Percentiles rank a stretch among this genome's conserved stretches.
phyloP scores from a whole-genome alignment of 2,329 filamentous ascomycete species.

The Hypomyces rosellus region DNA sequence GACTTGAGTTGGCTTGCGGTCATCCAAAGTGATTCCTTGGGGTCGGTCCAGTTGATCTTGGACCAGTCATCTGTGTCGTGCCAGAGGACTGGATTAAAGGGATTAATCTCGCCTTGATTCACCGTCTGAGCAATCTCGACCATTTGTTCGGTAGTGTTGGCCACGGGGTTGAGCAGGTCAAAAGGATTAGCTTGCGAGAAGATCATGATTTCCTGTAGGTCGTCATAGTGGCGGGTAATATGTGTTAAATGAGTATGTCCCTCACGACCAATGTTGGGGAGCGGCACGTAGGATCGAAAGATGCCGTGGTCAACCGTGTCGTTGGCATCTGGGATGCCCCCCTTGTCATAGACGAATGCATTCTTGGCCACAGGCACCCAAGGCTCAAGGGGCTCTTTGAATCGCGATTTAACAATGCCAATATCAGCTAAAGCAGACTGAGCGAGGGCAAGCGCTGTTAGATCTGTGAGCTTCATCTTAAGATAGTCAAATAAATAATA shows the following conservation, averaged over 20 bases:
- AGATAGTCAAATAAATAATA: neutral
- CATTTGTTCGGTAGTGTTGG: conserved; percentile 6
- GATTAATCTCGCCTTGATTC: neutral
- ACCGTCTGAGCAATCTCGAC: conserved; percentile 1
- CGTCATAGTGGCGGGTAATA: conserved; percentile 3
- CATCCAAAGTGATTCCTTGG: conserved; percentile 10
- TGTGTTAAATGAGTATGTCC: conserved; percentile 4
- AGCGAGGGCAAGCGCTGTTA: neutral
- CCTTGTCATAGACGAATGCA: conserved; percentile 8
- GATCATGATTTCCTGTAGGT: conserved; percentile 7
- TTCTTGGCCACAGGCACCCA: conserved; percentile 3
- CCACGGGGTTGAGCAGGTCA: conserved; percentile 1
- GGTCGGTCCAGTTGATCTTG: conserved; percentile 6
- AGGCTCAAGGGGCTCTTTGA: conserved; percentile 1
- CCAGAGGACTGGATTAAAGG: conserved; percentile 1
- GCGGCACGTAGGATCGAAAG: conserved; percentile 5
- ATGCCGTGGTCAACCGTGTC: conserved; percentile 4
- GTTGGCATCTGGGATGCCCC: conserved; percentile 1
- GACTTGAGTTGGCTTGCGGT: neutral
- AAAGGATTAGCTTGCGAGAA: conserved; percentile 5
- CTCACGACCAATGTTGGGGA: conserved; percentile 8
- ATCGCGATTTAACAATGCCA: conserved; percentile 5
- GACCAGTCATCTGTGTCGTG: conserved; percentile 5
- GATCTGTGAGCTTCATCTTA: neutral
- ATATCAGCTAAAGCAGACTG: neutral